A percentile compares a stretch with the other conserved stretches of the same genome.
Evolutionary conservation across 75 land plant species (phyloP).

Genomic region (Pseudotsuga menziesii): DNA sequence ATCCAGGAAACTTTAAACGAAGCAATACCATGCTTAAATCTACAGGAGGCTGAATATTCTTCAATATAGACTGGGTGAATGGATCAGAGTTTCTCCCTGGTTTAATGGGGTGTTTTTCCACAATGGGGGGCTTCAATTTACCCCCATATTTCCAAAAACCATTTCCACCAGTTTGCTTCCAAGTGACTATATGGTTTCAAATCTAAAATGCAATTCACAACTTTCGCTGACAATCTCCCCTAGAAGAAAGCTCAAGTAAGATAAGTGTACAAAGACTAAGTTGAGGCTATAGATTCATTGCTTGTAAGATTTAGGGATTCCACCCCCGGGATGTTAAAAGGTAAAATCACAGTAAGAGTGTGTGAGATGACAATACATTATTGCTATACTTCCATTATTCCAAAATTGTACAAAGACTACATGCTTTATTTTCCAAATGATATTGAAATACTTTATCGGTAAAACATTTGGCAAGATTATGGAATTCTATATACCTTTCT

Average conservation of each 20-base stretch:
- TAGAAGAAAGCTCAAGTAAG: constrained; percentile 11
- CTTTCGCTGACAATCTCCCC: constrained; percentile 54
- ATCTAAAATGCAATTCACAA: constrained; percentile 63
- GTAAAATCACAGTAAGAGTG: no score
- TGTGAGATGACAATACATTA: no score
- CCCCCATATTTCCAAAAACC: constrained; percentile 46
- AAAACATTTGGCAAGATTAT: not conserved
- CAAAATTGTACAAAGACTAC: not conserved
- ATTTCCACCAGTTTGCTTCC: constrained; percentile 63
- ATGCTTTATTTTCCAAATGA: not conserved
- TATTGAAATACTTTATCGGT: not conserved
- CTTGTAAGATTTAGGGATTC: no score
- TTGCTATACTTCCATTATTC: not conserved
- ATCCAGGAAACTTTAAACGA: constrained; percentile 3
- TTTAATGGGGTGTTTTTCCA: constrained; percentile 24
- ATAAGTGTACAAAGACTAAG: not conserved
- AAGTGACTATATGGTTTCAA: constrained; percentile 64
- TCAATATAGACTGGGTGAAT: constrained; percentile 16
- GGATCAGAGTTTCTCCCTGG: constrained; percentile 50
- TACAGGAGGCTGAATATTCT: constrained; percentile 3
- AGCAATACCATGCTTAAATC: constrained; percentile 3
- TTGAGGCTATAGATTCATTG: not conserved
- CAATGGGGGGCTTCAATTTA: constrained; percentile 27
- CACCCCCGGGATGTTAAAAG: no score
- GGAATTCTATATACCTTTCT: constrained; percentile 57